These are phyloP conservation scores for Cytospora chrysosperma DNA, from an alignment of 2,329 filamentous ascomycete species.

Conservation along the genomic window DNA sequence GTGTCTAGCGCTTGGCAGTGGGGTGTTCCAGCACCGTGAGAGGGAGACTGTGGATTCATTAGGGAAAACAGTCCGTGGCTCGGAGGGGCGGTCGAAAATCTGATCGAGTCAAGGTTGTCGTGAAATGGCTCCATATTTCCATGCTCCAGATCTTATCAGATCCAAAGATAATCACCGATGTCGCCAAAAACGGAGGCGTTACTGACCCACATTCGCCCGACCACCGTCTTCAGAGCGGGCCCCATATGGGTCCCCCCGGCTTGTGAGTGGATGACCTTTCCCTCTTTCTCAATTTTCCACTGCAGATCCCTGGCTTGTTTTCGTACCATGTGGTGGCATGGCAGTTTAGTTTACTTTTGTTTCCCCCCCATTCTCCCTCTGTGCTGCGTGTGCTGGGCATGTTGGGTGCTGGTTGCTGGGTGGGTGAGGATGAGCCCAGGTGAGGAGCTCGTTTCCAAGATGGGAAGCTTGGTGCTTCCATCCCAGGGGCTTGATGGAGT, in stretches of 20 bases:
- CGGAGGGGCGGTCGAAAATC: background rate
- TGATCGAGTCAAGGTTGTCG: constrained; percentile 9
- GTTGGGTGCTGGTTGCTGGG: background rate
- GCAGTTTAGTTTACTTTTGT: background rate
- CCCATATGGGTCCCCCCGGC: constrained; percentile 11
- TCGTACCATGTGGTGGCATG: background rate
- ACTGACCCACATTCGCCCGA: constrained; percentile 22
- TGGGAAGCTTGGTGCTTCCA: constrained; percentile 1
- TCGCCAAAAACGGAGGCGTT: constrained; percentile 32
- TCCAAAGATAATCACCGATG: constrained; percentile 51
- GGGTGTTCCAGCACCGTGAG: background rate
- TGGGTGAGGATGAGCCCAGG: background rate
- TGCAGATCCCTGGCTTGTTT: constrained; percentile 10
- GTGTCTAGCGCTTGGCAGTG: background rate
- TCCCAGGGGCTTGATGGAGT: constrained; percentile 9
- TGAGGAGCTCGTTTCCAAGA: background rate
- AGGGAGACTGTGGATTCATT: background rate
- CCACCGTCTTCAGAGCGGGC: constrained; percentile 21
- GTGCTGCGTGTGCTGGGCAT: background rate
- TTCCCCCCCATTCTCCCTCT: too few relatives aligned
- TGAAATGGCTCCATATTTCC: constrained; percentile 10
- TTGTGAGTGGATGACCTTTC: constrained; percentile 18
- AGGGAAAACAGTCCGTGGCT: background rate
- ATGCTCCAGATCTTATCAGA: constrained; percentile 50
- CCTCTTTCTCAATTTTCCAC: constrained; percentile 13